Evolutionary conservation across 1,139 yeast species (phyloP).

Genomic region (Tardiomyces digboiensis): DNA sequence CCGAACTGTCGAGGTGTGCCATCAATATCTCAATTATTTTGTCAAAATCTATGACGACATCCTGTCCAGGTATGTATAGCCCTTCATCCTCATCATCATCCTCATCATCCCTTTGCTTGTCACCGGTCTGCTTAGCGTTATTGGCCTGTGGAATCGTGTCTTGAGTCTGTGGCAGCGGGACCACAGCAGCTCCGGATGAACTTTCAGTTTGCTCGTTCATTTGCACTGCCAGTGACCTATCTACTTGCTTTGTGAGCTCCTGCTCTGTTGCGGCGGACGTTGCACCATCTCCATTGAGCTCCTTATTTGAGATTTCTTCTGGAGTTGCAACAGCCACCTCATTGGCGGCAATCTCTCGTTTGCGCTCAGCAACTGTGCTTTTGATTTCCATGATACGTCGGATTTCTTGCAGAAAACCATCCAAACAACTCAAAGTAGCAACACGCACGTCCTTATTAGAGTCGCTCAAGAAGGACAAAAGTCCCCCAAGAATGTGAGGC

Average conservation of each 20-base stretch:
- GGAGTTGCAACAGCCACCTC: too few species aligned
- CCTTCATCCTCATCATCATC: constrained; percentile 23
- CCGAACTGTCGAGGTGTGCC: constrained; percentile 64
- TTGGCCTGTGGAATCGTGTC: not conserved
- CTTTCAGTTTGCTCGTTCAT: too few species aligned
- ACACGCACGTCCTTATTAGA: constrained; percentile 83
- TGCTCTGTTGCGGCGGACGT: too few species aligned
- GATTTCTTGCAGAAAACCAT: constrained; percentile 71
- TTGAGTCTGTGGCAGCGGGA: too few species aligned
- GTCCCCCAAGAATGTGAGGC: constrained; percentile 84
- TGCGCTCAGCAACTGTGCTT: constrained; percentile 13
- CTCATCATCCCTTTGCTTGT: constrained; percentile 1
- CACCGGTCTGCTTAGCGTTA: not conserved
- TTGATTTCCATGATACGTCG: constrained; percentile 65
- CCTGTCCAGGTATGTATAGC: constrained; percentile 74
- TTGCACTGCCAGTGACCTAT: too few species aligned
- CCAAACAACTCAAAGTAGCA: constrained; percentile 72
- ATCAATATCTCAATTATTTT: constrained; percentile 73
- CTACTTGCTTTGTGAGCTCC: too few species aligned
- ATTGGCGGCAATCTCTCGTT: constrained; percentile 1
- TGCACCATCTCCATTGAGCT: too few species aligned
- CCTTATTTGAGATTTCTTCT: too few species aligned
- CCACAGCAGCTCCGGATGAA: too few species aligned
- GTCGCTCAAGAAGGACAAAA: constrained; percentile 71
- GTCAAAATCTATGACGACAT: constrained; percentile 71